Evolutionary conservation across 2,329 filamentous ascomycete species (phyloP).

Genomic region (Bipolaris victoriae): DNA sequence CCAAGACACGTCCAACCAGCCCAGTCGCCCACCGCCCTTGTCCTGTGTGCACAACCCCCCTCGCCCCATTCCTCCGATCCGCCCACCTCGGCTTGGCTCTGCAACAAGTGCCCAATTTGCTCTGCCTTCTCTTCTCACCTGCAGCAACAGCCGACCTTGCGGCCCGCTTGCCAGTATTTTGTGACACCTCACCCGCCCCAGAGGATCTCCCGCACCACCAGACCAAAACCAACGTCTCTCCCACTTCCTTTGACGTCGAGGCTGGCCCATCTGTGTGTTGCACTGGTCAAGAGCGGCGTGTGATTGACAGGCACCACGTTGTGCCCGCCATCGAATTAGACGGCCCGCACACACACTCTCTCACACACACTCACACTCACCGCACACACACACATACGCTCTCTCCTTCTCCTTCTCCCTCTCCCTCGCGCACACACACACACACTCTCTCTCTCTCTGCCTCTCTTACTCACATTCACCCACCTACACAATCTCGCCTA

Average conservation of each 20-base stretch:
- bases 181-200: conserved; percentile 41
- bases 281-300: conserved; percentile 36
- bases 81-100: conserved; percentile 16
- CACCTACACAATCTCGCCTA: not conserved
- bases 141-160: conserved; percentile 37
- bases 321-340: conserved; percentile 18
- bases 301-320: conserved; percentile 33
- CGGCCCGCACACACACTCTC: not conserved
- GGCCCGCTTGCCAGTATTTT: conserved; percentile 36
- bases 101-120: conserved; percentile 19
- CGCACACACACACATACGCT: not conserved
- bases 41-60: conserved; percentile 1
- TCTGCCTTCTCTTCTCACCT: conserved; percentile 33
- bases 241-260: not conserved
- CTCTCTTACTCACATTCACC: not conserved
- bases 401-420: not conserved
- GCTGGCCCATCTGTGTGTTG: conserved; percentile 15
- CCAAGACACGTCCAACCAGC: not conserved
- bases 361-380: not conserved
- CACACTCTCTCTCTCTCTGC: too few species aligned
- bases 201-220: conserved; percentile 33
- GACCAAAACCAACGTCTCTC: not conserved
- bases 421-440: too few species aligned
- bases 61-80: conserved; percentile 3
- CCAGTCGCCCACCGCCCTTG: conserved; percentile 2